These are phyloP conservation scores for Rhizopogon vulgaris DNA, from an alignment of 768 basidiomycete genomes.

Conservation along the genomic window DNA sequence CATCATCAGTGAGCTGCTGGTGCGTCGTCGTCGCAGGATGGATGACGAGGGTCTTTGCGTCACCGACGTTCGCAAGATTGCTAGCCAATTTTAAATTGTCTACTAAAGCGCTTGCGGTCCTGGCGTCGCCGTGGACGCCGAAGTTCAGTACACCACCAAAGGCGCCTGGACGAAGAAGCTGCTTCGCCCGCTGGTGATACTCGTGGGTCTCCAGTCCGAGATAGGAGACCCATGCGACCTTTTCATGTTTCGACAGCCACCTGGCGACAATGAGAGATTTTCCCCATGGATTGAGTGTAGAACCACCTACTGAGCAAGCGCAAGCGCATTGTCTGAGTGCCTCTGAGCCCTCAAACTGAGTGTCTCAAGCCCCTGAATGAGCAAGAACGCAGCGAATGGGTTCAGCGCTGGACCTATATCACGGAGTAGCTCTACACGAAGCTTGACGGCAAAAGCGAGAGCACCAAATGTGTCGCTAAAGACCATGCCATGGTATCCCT, in stretches of 20 bases:
- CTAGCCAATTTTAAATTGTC: conserved; percentile 68
- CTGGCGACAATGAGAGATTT: not conserved
- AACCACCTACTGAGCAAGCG: conserved; percentile 34
- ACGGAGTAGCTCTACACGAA: conserved; percentile 46
- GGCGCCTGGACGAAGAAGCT: conserved; percentile 42
- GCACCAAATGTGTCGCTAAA: conserved; percentile 47
- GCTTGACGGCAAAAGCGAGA: conserved; percentile 44
- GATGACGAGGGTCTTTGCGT: conserved; percentile 58
- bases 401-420: conserved; percentile 49
- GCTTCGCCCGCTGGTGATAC: conserved; percentile 52
- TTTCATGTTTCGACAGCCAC: conserved; percentile 59
- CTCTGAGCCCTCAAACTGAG: conserved; percentile 53
- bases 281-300: not conserved
- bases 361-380: conserved; percentile 58
- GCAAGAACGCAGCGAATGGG: conserved; percentile 54
- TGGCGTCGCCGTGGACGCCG: conserved; percentile 57
- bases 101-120: conserved; percentile 52
- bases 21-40: conserved; percentile 57
- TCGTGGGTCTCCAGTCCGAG: conserved; percentile 60
- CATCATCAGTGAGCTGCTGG: conserved; percentile 44
- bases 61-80: conserved; percentile 68
- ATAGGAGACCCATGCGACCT: conserved; percentile 75
- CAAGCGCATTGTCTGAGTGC: conserved; percentile 52
- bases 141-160: conserved; percentile 78
- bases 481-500: conserved; percentile 50